Evolutionary conservation across 768 basidiomycete genomes (phyloP).

Genomic region (Lentinula aciculospora): DNA sequence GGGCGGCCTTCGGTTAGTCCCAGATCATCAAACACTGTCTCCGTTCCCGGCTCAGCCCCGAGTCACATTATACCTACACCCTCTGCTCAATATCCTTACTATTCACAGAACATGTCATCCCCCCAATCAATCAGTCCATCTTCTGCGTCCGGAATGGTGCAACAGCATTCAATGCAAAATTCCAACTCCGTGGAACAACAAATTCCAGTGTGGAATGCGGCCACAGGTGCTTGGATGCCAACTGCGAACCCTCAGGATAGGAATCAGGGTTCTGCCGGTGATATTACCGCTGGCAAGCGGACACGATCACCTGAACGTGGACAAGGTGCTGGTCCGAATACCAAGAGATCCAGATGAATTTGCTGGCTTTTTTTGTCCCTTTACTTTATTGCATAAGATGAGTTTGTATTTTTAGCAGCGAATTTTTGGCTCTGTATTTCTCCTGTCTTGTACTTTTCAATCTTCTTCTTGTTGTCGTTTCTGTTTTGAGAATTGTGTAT

Average conservation of each 20-base stretch:
- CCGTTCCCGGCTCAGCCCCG: background rate
- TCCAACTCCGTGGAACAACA: background rate
- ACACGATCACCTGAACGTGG: background rate
- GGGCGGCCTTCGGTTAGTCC: background rate
- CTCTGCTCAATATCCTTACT: background rate
- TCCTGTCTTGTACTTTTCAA: background rate
- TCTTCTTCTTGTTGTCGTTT: background rate
- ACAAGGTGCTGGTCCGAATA: background rate
- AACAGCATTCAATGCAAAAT: background rate
- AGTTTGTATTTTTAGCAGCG: background rate
- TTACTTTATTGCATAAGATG: background rate
- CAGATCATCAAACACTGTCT: background rate
- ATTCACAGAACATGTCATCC: background rate
- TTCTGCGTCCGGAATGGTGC: background rate
- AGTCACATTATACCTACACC: background rate
- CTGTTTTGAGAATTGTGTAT: background rate
- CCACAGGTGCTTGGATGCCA: slow-evolving; percentile 4
- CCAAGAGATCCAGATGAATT: background rate
- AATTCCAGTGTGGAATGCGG: slow-evolving; percentile 2
- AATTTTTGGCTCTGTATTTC: background rate
- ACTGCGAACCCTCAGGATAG: background rate
- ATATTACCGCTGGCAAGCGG: background rate
- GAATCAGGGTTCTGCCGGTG: background rate
- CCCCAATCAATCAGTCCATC: background rate
- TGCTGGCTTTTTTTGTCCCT: too few species aligned